Base-by-base conservation (phyloP, 2,329 filamentous ascomycete genomes). In the Talaromyces sp. region DNA sequence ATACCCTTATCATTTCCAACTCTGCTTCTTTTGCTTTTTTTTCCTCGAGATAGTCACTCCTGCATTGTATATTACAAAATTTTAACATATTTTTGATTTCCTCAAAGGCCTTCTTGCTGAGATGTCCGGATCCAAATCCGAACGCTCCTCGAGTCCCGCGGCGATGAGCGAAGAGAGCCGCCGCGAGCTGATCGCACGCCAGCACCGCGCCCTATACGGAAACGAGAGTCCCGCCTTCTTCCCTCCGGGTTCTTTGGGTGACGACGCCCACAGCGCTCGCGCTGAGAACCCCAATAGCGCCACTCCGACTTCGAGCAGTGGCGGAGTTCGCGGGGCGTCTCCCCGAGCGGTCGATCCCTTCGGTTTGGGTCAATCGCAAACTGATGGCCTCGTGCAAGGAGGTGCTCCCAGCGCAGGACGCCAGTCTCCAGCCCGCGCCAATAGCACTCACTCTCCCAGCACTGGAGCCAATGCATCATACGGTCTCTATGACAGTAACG, bases 121-220 rank as follows among this genome's bases (percentile, higher is more conserved):
- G 75, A 83, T 88, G 76, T 85, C 86, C 75, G 80, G 78, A 71
- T 86, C 82, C 82, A 97, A 97, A 82, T 88, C 89, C 73, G 91
- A 95, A 72, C 90, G 91, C 74, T 88, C 90, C 69, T 84, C 92
- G 80, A 95, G 90, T 80, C 91, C 91, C 58, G 87, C 86, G 74
- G 84, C 88, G 69, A 90, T 96, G 89, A 96, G 89, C 73, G 95
- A 98, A 80, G 93, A 97, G 70, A 93, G 96, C 72, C 93, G 93
- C 70, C 91, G 93, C 69, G 93, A 98, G 70, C 84, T 98, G 75
- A 96, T 98, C 77, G 90, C 93, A 68, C 93, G 93, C 72, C 95
- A 98, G 80, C 92, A 96, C 77, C 93, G 89, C 77, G 93, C 93
- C 66, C 80, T 99, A 67, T 99, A 98, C 77, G 91, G 92, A 73